Conservation (phyloP, 129 eudicot genomes). For the Flaveria ramosissima region DNA sequence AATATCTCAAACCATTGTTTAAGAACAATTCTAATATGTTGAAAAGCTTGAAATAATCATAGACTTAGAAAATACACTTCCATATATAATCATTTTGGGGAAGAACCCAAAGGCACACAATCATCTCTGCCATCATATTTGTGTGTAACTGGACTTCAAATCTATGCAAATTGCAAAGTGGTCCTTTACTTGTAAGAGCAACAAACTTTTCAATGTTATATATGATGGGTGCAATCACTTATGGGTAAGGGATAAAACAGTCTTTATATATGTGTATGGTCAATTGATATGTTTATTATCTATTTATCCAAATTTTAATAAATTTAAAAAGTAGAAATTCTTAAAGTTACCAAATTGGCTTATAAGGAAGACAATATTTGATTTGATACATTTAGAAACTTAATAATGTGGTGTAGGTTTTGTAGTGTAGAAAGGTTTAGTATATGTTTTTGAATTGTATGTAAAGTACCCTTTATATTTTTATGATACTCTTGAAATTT, state of each 20-base stretch:
- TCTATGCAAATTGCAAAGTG: not conserved
- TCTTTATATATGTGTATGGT: not conserved
- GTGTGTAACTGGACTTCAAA: slow-evolving; percentile 5
- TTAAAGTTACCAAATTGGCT: too few relatives aligned
- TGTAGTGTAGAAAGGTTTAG: too few relatives aligned
- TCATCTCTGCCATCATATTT: slow-evolving; percentile 18
- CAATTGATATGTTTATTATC: too few relatives aligned
- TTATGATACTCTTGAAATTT: too few relatives aligned
- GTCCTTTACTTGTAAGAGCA: slow-evolving; percentile 30
- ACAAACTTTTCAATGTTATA: slow-evolving; percentile 1
- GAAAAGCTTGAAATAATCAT: slow-evolving; percentile 3
- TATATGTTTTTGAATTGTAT: too few relatives aligned
- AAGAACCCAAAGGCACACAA: slow-evolving; percentile 15
- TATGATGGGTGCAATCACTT: not conserved
- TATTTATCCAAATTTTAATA: too few relatives aligned
- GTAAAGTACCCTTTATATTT: too few relatives aligned
- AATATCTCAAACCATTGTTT: not conserved
- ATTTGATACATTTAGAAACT: too few relatives aligned
- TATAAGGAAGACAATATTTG: too few relatives aligned
- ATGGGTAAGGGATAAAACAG: not conserved
- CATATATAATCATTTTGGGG: slow-evolving; percentile 16
- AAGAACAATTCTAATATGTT: not conserved
- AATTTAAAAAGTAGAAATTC: too few relatives aligned
- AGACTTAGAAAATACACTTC: slow-evolving; percentile 18
- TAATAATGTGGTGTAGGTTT: too few relatives aligned